A percentile compares a stretch with the other conserved stretches of the same genome.
Conservation (phyloP, 2,329 filamentous ascomycete genomes). For the Fusarium globosum region DNA sequence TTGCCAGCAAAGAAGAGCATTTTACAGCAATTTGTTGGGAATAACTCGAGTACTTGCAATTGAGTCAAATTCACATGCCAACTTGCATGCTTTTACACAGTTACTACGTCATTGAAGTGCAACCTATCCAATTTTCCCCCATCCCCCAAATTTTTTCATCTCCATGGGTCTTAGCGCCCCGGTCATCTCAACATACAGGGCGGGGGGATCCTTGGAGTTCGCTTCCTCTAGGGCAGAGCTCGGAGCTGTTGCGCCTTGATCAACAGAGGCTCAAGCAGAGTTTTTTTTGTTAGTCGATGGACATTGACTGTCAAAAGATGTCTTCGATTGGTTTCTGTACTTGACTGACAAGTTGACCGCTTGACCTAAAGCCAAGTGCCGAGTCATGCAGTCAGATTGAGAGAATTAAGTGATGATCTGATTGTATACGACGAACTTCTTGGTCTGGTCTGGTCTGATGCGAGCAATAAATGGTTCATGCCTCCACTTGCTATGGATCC, state of each 20-base stretch:
- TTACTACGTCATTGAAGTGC: slow-evolving; percentile 35
- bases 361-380: not conserved
- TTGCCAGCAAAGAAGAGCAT: not conserved
- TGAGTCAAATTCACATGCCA: slow-evolving; percentile 9
- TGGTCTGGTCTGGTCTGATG: not conserved
- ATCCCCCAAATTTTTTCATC: slow-evolving; percentile 23
- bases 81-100: not conserved
- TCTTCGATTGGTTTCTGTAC: not conserved
- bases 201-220: slow-evolving; percentile 22
- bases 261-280: slow-evolving; percentile 1
- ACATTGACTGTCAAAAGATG: not conserved
- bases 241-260: slow-evolving; percentile 25
- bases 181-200: slow-evolving; percentile 8
- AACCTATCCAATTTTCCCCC: slow-evolving; percentile 14
- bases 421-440: not conserved
- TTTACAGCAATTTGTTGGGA: not conserved
- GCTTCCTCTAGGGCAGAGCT: slow-evolving; percentile 8
- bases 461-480: slow-evolving; percentile 6
- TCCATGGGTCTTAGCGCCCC: slow-evolving; percentile 18
- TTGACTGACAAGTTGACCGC: not conserved
- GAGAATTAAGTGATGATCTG: slow-evolving; percentile 12
- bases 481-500: slow-evolving; percentile 23
- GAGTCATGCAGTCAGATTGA: slow-evolving; percentile 18
- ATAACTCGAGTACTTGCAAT: not conserved
- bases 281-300: slow-evolving; percentile 2